phyloP scores from a whole-genome alignment of 495 filamentous ascomycete genomes.

The Lindgomyces ingoldianus region DNA sequence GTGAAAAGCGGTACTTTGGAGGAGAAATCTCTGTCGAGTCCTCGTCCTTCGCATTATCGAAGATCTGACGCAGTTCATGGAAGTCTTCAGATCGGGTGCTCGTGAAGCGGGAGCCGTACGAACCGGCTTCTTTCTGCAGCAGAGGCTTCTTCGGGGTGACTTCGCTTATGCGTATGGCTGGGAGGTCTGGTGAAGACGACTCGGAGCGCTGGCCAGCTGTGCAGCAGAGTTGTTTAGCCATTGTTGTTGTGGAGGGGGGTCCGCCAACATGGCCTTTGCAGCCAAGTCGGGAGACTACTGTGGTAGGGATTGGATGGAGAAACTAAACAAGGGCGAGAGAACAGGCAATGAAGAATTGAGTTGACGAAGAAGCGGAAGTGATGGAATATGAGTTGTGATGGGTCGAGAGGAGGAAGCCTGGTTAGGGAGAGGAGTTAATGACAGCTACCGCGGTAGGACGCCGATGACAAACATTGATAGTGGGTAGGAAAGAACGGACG shows the following conservation, averaged over 20 bases:
- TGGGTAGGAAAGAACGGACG: too few species aligned
- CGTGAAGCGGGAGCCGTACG: conserved; percentile 26
- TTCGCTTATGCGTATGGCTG: conserved; percentile 29
- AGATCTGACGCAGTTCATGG: conserved; percentile 34
- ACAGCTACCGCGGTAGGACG: too few species aligned
- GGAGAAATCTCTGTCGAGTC: background rate
- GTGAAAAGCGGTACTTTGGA: conserved; percentile 7
- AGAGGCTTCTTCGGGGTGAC: conserved; percentile 28
- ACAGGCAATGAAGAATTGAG: background rate
- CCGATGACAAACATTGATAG: too few species aligned
- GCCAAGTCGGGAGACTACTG: background rate
- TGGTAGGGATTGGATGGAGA: background rate
- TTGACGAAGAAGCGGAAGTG: background rate
- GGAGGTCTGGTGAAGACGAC: conserved; percentile 28
- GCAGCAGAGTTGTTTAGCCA: conserved; percentile 29
- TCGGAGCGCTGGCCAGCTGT: conserved; percentile 15
- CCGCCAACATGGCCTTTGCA: background rate
- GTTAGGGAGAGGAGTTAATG: too few species aligned
- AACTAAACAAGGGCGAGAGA: background rate
- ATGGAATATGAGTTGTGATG: conserved; percentile 3
- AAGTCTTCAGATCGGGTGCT: conserved; percentile 32
- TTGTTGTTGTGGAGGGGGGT: background rate
- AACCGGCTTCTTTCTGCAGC: conserved; percentile 5
- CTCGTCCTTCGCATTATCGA: conserved; percentile 29
- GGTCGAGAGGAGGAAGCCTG: background rate